phyloP scores from a whole-genome alignment of 2,329 filamentous ascomycete genomes.

The Hirsutella rhossiliensis region DNA sequence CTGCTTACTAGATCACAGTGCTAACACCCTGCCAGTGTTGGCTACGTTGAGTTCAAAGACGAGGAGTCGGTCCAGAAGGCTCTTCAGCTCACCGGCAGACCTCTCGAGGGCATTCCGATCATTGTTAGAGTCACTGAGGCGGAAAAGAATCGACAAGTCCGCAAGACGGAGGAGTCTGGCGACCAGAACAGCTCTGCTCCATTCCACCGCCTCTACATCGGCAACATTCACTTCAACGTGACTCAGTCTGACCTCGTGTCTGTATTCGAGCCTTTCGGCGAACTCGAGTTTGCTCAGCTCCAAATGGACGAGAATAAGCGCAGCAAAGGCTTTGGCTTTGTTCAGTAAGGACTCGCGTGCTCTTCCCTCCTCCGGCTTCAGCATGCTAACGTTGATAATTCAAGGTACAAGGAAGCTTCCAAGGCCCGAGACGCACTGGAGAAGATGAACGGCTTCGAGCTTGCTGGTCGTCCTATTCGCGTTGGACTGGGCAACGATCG shows the following conservation, averaged over 20 bases:
- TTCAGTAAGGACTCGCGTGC: slow-evolving; percentile 60
- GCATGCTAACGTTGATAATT: background rate
- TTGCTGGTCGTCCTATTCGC: slow-evolving; percentile 92
- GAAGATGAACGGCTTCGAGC: slow-evolving; percentile 99
- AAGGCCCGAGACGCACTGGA: slow-evolving; percentile 91
- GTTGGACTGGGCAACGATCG: slow-evolving; percentile 99
- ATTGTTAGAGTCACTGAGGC: slow-evolving; percentile 98
- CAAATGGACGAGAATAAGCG: slow-evolving; percentile 90
- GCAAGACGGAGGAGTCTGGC: slow-evolving; percentile 60
- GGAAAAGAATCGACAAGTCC: slow-evolving; percentile 96
- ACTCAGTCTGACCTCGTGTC: slow-evolving; percentile 91
- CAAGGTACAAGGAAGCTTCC: slow-evolving; percentile 75
- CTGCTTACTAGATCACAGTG: slow-evolving; percentile 3
- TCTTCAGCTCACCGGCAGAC: slow-evolving; percentile 96
- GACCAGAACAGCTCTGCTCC: slow-evolving; percentile 75
- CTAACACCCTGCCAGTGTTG: slow-evolving; percentile 52
- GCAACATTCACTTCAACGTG: slow-evolving; percentile 99
- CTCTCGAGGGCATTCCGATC: slow-evolving; percentile 94
- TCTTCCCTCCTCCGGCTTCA: background rate
- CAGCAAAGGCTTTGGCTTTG: slow-evolving; percentile 94
- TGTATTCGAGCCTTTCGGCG: slow-evolving; percentile 94
- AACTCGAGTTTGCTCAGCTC: slow-evolving; percentile 92
- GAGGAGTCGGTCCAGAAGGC: slow-evolving; percentile 90
- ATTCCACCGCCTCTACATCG: slow-evolving; percentile 96
- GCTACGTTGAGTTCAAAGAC: slow-evolving; percentile 97